Evolutionary conservation across 257 asterid genomes (phyloP).

Genomic region (Solanum tarijense): DNA sequence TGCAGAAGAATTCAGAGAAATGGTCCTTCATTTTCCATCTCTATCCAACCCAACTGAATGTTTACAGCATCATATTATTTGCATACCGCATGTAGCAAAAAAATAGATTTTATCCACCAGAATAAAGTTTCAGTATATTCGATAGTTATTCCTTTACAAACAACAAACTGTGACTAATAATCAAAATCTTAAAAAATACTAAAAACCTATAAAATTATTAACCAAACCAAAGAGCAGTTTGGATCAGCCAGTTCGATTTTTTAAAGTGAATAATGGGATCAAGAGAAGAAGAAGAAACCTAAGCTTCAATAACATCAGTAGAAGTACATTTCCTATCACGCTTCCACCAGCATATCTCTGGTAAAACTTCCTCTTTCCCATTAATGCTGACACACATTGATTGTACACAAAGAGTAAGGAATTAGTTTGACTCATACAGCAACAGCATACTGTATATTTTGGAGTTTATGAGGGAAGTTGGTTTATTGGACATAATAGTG

Average conservation of each 20-base stretch:
- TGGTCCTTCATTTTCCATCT: neutral
- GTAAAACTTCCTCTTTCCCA: neutral
- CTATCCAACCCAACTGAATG: neutral
- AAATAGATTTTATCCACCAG: neutral
- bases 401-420: neutral
- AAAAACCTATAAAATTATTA: neutral
- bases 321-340: neutral
- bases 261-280: neutral
- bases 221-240: neutral
- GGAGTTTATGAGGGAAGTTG: neutral
- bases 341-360: neutral
- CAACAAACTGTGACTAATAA: neutral
- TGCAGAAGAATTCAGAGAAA: neutral
- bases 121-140: neutral
- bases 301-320: neutral
- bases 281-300: neutral
- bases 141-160: neutral
- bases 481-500: neutral
- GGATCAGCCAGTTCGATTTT: neutral
- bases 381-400: neutral
- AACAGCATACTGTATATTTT: neutral
- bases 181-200: neutral
- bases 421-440: neutral
- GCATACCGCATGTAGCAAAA: neutral
- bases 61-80: neutral